These are phyloP conservation scores for Podaxis sp. DNA, from an alignment of 768 basidiomycete species.

Conservation along the genomic window DNA sequence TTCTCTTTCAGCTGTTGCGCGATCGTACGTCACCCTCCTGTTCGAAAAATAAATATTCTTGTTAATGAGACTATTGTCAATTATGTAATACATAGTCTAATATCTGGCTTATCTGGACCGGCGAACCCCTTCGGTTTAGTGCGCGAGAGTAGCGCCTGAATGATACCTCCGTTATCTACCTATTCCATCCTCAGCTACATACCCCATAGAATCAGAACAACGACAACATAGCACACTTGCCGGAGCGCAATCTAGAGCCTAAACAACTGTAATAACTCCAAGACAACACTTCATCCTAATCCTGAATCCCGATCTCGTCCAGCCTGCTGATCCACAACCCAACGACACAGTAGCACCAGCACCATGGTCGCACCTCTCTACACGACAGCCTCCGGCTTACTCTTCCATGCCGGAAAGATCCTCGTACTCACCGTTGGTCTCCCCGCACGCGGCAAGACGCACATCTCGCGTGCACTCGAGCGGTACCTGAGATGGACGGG, in stretches of 20 bases:
- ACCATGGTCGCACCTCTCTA: conserved; percentile 95
- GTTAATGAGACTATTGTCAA: neutral
- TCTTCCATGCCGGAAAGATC: conserved; percentile 95
- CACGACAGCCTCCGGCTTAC: conserved; percentile 83
- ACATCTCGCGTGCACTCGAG: conserved; percentile 92
- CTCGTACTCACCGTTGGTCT: conserved; percentile 90
- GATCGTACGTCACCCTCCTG: conserved; percentile 2
- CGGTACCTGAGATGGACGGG: conserved; percentile 99
- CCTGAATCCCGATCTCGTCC: neutral
- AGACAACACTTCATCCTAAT: neutral
- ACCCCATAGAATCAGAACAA: neutral
- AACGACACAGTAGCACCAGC: neutral
- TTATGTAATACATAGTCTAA: conserved; percentile 6
- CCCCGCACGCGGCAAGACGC: conserved; percentile 94
- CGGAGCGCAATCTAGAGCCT: neutral
- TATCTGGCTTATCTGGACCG: too few species aligned
- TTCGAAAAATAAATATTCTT: conserved; percentile 3
- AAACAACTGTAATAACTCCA: neutral
- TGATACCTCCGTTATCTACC: neutral
- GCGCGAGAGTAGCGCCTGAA: neutral
- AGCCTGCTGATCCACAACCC: neutral
- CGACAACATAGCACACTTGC: neutral
- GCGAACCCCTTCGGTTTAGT: too few species aligned
- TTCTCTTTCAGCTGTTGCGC: neutral
- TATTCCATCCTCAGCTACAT: neutral